Conservation (phyloP, 2,329 filamentous ascomycete species). For the Colletotrichum godetiae region DNA sequence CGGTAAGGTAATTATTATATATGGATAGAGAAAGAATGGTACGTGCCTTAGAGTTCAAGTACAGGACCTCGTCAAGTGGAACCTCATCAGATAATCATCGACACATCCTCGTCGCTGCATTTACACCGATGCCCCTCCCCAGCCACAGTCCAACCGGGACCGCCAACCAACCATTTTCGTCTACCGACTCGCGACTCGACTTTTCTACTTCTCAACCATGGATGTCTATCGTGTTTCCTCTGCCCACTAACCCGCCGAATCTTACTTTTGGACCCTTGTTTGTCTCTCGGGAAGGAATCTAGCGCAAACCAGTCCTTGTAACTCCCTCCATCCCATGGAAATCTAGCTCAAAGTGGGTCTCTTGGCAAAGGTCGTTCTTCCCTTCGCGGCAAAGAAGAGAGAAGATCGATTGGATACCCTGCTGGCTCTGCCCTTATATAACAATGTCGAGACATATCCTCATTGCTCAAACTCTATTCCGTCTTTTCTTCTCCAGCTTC, state of each 20-base stretch:
- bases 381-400: background rate
- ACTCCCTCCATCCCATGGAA: constrained; percentile 7
- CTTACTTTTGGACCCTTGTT: constrained; percentile 8
- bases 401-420: constrained; percentile 11
- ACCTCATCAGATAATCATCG: background rate
- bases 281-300: constrained; percentile 22
- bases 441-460: background rate
- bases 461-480: background rate
- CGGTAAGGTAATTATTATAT: background rate
- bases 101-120: constrained; percentile 4
- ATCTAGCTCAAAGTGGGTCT: constrained; percentile 25
- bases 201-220: no score
- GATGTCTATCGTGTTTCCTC: no score
- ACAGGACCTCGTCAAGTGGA: background rate
- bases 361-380: background rate
- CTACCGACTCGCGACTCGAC: no score
- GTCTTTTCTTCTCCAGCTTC: constrained; percentile 8
- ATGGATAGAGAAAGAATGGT: background rate
- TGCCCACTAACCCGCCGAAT: background rate
- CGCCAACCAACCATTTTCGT: no score
- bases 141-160: background rate
- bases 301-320: constrained; percentile 2
- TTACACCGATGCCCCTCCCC: background rate
- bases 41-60: background rate
- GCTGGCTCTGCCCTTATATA: constrained; percentile 18